Percentiles rank a stretch among this genome's conserved stretches.
Evolutionary conservation across 257 asterid genomes (phyloP).

Genomic region (Primulina huaijiensis): DNA sequence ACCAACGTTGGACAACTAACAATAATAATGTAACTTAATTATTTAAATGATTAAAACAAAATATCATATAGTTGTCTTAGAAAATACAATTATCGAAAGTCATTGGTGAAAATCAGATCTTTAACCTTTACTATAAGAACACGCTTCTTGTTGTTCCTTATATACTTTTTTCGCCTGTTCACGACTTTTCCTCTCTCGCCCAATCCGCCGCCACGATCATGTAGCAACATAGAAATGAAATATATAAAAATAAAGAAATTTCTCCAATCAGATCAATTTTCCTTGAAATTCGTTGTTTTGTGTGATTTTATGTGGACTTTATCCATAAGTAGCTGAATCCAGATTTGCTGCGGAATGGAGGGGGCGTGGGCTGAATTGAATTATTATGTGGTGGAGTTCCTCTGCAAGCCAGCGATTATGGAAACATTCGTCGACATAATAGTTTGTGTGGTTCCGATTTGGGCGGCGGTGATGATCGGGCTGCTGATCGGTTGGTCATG

Average conservation of each 20-base stretch:
- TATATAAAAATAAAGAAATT: too few relatives aligned
- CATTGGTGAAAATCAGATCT: too few relatives aligned
- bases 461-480: slow-evolving; percentile 97
- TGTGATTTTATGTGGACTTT: neutral
- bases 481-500: slow-evolving; percentile 94
- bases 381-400: slow-evolving; percentile 37
- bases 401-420: slow-evolving; percentile 54
- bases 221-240: neutral
- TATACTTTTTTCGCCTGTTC: too few relatives aligned
- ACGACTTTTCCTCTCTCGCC: neutral
- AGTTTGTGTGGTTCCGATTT: slow-evolving; percentile 86
- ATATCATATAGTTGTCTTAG: too few relatives aligned
- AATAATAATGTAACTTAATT: too few relatives aligned
- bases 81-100: too few relatives aligned
- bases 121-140: too few relatives aligned
- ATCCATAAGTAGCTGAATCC: neutral
- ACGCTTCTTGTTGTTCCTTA: too few relatives aligned
- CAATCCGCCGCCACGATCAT: neutral
- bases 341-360: slow-evolving; percentile 40
- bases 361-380: slow-evolving; percentile 51
- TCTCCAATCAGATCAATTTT: neutral
- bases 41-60: too few relatives aligned
- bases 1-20: too few relatives aligned
- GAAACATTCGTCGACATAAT: slow-evolving; percentile 91
- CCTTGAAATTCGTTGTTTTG: neutral